phyloP scores from a whole-genome alignment of 2,329 filamentous ascomycete genomes.

The Davidsoniella virescens region DNA sequence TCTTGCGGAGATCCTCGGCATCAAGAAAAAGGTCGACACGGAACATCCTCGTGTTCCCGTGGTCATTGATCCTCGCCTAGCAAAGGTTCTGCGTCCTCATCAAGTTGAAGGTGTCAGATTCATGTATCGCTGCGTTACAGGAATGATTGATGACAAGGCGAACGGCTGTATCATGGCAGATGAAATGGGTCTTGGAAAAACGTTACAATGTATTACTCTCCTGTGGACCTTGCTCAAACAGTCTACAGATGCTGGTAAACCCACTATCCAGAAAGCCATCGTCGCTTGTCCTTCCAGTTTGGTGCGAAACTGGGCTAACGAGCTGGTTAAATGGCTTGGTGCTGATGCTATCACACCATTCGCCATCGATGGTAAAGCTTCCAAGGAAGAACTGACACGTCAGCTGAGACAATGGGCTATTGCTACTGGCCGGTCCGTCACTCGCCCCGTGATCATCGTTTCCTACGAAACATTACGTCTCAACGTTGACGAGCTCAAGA shows the following conservation, averaged over 20 bases:
- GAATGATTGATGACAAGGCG: slow-evolving; percentile 84
- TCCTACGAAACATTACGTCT: slow-evolving; percentile 92
- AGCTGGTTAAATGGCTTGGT: slow-evolving; percentile 91
- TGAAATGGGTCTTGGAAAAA: slow-evolving; percentile 97
- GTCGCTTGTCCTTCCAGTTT: slow-evolving; percentile 94
- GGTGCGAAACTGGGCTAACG: slow-evolving; percentile 96
- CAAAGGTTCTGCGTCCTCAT: slow-evolving; percentile 86
- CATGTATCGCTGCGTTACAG: slow-evolving; percentile 85
- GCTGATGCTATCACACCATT: slow-evolving; percentile 83
- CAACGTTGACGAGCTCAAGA: slow-evolving; percentile 77
- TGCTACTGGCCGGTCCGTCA: slow-evolving; percentile 73
- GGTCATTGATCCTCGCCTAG: slow-evolving; percentile 79
- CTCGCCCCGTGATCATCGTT: slow-evolving; percentile 86
- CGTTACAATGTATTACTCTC: slow-evolving; percentile 86
- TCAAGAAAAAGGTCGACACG: slow-evolving; percentile 75
- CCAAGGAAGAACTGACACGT: slow-evolving; percentile 78
- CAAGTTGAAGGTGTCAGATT: slow-evolving; percentile 98
- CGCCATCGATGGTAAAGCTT: slow-evolving; percentile 89
- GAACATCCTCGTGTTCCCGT: slow-evolving; percentile 83
- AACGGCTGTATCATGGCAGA: slow-evolving; percentile 99
- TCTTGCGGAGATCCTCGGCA: slow-evolving; percentile 80
- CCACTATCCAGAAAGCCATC: slow-evolving; percentile 89
- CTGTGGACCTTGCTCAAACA: slow-evolving; percentile 97
- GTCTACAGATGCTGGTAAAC: slow-evolving; percentile 82
- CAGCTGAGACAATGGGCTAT: slow-evolving; percentile 94